Conservation (phyloP, 441 rosid genomes). For the Populus trichocarpa region DNA sequence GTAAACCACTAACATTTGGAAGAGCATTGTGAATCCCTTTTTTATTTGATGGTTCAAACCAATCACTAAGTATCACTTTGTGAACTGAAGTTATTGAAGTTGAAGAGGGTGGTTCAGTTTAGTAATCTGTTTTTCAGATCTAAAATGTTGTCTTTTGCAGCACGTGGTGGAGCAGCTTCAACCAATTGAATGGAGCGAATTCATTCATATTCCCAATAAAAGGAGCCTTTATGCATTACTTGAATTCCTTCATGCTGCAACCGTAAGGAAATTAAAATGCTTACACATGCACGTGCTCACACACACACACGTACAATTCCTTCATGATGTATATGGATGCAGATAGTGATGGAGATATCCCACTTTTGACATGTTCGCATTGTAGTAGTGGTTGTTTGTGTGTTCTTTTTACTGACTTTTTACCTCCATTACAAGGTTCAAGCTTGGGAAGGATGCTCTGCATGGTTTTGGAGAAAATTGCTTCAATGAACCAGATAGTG, state of each 20-base stretch:
- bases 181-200: conserved; percentile 23
- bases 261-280: neutral
- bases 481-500: neutral
- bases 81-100: neutral
- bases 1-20: neutral
- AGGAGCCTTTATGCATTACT: conserved; percentile 21
- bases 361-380: neutral
- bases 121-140: conserved; percentile 14
- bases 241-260: conserved; percentile 20
- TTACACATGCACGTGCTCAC: neutral
- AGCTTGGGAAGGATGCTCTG: conserved; percentile 25
- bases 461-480: conserved; percentile 16
- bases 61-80: neutral
- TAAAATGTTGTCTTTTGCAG: conserved; percentile 25
- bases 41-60: neutral
- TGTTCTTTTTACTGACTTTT: conserved; percentile 22
- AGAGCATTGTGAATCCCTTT: neutral
- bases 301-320: neutral
- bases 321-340: neutral
- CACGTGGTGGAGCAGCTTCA: conserved; percentile 36
- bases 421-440: conserved; percentile 39
- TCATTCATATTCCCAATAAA: conserved; percentile 24
- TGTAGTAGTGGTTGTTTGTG: neutral
- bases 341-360: neutral
- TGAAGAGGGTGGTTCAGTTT: neutral